Conservation (phyloP, 305 asterid species). For the Rubia peregrina region DNA sequence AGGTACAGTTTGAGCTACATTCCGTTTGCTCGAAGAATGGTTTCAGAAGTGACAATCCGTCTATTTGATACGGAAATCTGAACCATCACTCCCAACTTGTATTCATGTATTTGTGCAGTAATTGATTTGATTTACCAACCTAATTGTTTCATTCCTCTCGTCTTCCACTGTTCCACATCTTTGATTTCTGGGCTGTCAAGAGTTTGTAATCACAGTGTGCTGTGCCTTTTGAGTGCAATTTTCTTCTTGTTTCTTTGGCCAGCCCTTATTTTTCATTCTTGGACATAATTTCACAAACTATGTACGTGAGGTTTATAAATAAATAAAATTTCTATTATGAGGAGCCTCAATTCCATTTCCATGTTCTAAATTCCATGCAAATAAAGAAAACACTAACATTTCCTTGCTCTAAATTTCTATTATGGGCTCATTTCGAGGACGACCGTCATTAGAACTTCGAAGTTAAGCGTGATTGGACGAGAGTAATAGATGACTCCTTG, state of each 20-base stretch:
- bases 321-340: too few relatives aligned
- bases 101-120: constrained; percentile 10
- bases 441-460: too few relatives aligned
- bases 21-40: constrained; percentile 86
- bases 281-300: too few relatives aligned
- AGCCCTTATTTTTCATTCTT: neutral
- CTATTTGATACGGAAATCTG: constrained; percentile 91
- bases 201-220: neutral
- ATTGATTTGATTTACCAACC: constrained; percentile 8
- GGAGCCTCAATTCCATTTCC: too few relatives aligned
- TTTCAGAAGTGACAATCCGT: constrained; percentile 63
- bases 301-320: too few relatives aligned
- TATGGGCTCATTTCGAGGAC: too few relatives aligned
- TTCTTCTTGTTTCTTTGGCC: neutral
- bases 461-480: too few relatives aligned
- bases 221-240: neutral
- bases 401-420: too few relatives aligned
- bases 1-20: constrained; percentile 96
- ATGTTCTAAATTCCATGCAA: too few relatives aligned
- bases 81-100: constrained; percentile 1
- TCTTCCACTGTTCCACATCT: neutral
- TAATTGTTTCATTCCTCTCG: neutral
- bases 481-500: too few relatives aligned
- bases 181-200: neutral
- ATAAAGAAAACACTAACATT: too few relatives aligned